A percentile compares a stretch with the other conserved stretches of the same genome.
Conservation (phyloP, 257 asterid genomes). For the Lithospermum erythrorhizon region DNA sequence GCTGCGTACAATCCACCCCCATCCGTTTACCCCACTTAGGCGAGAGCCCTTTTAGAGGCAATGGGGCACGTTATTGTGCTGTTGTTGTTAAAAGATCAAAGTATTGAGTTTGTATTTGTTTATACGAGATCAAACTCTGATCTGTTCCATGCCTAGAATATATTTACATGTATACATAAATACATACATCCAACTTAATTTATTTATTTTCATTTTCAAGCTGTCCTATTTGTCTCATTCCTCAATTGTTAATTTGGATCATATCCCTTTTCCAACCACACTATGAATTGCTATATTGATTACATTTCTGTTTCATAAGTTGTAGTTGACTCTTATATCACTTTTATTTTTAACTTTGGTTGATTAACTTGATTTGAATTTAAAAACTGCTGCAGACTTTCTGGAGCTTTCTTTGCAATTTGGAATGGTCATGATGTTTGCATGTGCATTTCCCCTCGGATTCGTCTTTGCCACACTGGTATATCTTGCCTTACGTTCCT, state of each 20-base stretch:
- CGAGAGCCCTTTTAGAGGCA: too few species aligned
- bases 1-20: too few species aligned
- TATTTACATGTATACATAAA: neutral
- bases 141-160: neutral
- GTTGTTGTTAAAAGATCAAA: neutral
- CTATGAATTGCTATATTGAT: neutral
- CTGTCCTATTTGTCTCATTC: neutral
- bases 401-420: slow-evolving; percentile 91
- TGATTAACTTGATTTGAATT: neutral
- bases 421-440: slow-evolving; percentile 97
- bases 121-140: too few species aligned
- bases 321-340: neutral
- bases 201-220: too few species aligned
- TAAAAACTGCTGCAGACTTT: slow-evolving; percentile 48
- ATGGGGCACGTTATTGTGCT: too few species aligned
- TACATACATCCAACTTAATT: neutral
- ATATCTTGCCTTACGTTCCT: slow-evolving; percentile 9
- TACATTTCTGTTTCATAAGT: too few species aligned
- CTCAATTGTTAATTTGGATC: neutral
- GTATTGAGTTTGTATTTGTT: neutral
- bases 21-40: too few species aligned
- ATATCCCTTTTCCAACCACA: neutral
- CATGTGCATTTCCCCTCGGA: slow-evolving; percentile 95
- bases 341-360: neutral
- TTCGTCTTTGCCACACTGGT: slow-evolving; percentile 89